Evolutionary conservation across 2,329 filamentous ascomycete genomes (phyloP).

Genomic region (Clarireedia hainanense): DNA sequence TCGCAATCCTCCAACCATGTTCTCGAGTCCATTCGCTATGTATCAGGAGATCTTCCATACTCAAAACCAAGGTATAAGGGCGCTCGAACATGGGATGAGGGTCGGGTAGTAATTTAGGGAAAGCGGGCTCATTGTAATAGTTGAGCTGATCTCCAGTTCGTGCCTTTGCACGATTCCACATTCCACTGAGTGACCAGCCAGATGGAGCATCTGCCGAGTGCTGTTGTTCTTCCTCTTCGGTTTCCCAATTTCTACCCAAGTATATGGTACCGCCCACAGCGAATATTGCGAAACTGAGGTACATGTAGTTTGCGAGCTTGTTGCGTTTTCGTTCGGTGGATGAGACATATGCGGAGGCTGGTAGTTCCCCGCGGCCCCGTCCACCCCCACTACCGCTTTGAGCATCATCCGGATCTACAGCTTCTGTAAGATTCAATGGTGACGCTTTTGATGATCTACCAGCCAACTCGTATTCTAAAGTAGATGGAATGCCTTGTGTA

Average conservation of each 20-base stretch:
- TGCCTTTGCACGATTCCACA: conserved; percentile 74
- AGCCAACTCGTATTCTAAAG: conserved; percentile 68
- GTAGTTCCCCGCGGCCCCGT: conserved; percentile 57
- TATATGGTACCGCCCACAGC: conserved; percentile 51
- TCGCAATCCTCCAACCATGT: conserved; percentile 91
- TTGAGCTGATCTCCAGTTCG: conserved; percentile 68
- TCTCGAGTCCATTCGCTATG: conserved; percentile 93
- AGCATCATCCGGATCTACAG: conserved; percentile 32
- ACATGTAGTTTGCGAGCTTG: conserved; percentile 67
- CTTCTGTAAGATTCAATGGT: conserved; percentile 43
- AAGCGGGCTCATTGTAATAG: conserved; percentile 95
- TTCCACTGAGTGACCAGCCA: conserved; percentile 66
- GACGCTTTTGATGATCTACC: conserved; percentile 28
- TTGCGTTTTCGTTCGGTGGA: conserved; percentile 79
- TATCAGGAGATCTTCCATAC: conserved; percentile 86
- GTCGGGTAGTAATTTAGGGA: conserved; percentile 84
- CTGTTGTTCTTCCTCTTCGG: conserved; percentile 58
- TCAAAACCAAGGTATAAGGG: conserved; percentile 87
- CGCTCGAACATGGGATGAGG: conserved; percentile 71
- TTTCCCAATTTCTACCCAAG: conserved; percentile 81
- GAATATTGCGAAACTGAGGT: conserved; percentile 50
- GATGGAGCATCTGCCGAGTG: conserved; percentile 64
- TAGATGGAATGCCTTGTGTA: conserved; percentile 90
- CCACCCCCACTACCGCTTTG: conserved; percentile 37
- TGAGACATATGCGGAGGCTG: conserved; percentile 78